Base-by-base conservation (phyloP, 208 protist genomes). In the Naegleria gruberi region DNA sequence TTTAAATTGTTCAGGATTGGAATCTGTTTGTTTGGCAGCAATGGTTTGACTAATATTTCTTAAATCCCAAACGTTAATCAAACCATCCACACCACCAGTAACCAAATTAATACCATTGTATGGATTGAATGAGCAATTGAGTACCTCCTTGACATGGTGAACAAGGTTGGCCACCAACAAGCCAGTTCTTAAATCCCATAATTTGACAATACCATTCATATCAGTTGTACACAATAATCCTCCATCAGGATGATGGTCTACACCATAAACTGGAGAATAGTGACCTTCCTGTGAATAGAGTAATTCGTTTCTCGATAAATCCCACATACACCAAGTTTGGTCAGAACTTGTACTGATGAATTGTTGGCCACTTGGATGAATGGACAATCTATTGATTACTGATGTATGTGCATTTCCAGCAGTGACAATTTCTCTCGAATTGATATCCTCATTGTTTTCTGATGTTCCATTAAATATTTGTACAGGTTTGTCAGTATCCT, bases 181-280 rank as follows among this genome's bases (percentile, higher is more conserved):
- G 40, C 86, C 86, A n/a, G 40, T 89, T 77, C 86, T 65, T 34
- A 89, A 89, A 89, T 89, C 86, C 86, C 86, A 89, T 30, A 89
- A 15, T 37, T 30, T 41, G 0, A 6, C 30, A 81, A 89, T 34
- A 37, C 86, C 86, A 65, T 42, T 45, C 19, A 89, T 46, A 81
- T 77, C 86, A 34, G 40, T 47, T 37, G 86, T 89, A 37, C 51
- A 26, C 8, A n/a, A 26, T 43, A 89, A 19, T 43, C 30, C 41
- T 17, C 86, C 86, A 89, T 89, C 86, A 17, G 47, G 40, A 46
- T 89, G 86, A 43, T 65, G 34, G 17, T 47, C 30, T 34, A 89
- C 41, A 19, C 37, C 30, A 46, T 89, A 89, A 26, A 89, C 51
- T 46, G 51, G 23, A 6, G 3, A 46, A 5, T 19, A 43, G 34